These are phyloP conservation scores for Arthrobotrys sphaeroides DNA, from an alignment of 2,329 filamentous ascomycete genomes.

Conservation along the genomic window DNA sequence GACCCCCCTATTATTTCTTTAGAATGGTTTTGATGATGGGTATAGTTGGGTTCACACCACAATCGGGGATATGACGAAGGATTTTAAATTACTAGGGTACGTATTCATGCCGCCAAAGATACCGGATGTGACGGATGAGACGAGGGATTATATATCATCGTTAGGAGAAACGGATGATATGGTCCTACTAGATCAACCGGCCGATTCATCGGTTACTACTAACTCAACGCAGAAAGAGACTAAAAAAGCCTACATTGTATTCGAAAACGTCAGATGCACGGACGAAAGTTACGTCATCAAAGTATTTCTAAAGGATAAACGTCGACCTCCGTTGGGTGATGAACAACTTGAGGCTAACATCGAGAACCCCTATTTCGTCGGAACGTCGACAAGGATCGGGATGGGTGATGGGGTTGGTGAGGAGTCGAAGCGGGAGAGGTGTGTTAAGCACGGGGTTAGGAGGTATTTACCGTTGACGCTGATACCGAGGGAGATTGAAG, in stretches of 20 bases:
- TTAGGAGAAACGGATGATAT: background rate
- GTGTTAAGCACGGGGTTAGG: background rate
- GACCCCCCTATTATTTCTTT: background rate
- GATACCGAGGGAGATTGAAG: background rate
- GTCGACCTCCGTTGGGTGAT: background rate
- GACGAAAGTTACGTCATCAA: slow-evolving; percentile 12
- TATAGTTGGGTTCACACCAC: slow-evolving; percentile 40
- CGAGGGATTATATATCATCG: background rate
- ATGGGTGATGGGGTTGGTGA: slow-evolving; percentile 11
- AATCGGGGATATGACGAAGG: slow-evolving; percentile 45
- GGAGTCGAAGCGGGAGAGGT: background rate
- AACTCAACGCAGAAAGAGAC: background rate
- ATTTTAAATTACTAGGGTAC: slow-evolving; percentile 28
- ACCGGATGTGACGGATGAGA: background rate
- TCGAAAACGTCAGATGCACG: slow-evolving; percentile 7
- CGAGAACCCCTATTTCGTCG: slow-evolving; percentile 11
- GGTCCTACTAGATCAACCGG: background rate
- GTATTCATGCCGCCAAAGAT: slow-evolving; percentile 9
- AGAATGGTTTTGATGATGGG: background rate
- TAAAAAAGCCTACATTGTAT: background rate
- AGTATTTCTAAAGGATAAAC: slow-evolving; percentile 12
- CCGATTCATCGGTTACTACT: background rate
- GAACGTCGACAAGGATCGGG: slow-evolving; percentile 15
- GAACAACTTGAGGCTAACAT: background rate
- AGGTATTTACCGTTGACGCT: background rate